phyloP scores from a whole-genome alignment of 1,139 yeast species.

The Debaryomyces singareniensis region DNA sequence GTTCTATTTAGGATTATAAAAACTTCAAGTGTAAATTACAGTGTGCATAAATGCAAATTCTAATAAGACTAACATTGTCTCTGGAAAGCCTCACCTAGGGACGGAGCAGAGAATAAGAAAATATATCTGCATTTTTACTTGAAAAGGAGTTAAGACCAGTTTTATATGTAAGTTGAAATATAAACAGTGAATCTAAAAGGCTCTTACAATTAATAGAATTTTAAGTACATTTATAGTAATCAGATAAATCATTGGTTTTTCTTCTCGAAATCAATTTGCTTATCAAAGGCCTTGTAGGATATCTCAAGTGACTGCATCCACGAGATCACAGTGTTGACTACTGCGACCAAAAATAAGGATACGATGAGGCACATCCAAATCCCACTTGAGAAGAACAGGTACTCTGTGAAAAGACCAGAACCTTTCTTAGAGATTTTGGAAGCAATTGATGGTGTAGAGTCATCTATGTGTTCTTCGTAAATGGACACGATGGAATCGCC shows the following conservation, averaged over 20 bases:
- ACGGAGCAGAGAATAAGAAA: too few relatives aligned
- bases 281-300: constrained; percentile 67
- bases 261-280: constrained; percentile 57
- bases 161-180: too few relatives aligned
- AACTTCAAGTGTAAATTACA: too few relatives aligned
- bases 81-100: too few relatives aligned
- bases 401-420: constrained; percentile 28
- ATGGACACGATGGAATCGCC: constrained; percentile 17
- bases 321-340: constrained; percentile 48
- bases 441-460: neutral
- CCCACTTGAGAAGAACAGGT: constrained; percentile 47
- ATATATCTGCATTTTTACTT: too few relatives aligned
- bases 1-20: too few relatives aligned
- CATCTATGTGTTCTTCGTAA: constrained; percentile 4
- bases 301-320: constrained; percentile 62
- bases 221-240: too few relatives aligned
- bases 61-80: too few relatives aligned
- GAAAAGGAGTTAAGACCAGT: too few relatives aligned
- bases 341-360: constrained; percentile 42
- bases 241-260: constrained; percentile 51
- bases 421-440: constrained; percentile 4
- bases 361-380: constrained; percentile 64
- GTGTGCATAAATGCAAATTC: too few relatives aligned
- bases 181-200: too few relatives aligned
- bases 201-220: too few relatives aligned